Evolutionary conservation across 805 yeast species (phyloP).

Genomic region (Schwanniomyces polymorphus): DNA sequence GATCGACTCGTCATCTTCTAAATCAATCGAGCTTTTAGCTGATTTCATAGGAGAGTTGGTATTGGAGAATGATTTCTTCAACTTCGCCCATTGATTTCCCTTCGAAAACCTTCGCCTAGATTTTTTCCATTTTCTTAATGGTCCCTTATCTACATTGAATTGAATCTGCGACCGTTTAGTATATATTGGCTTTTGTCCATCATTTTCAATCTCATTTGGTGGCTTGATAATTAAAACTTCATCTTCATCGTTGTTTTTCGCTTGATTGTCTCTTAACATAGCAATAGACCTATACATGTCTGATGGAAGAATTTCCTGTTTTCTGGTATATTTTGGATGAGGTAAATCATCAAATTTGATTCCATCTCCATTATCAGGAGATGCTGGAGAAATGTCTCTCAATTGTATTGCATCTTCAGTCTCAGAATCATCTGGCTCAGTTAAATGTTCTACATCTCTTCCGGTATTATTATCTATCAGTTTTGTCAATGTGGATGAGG

Average conservation of each 20-base stretch:
- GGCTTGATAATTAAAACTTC: slow-evolving; percentile 77
- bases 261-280: slow-evolving; percentile 62
- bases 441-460: slow-evolving; percentile 26
- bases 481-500: slow-evolving; percentile 10
- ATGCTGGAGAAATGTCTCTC: slow-evolving; percentile 2
- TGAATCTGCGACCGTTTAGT: slow-evolving; percentile 30
- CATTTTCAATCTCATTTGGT: slow-evolving; percentile 67
- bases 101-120: slow-evolving; percentile 4
- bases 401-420: slow-evolving; percentile 6
- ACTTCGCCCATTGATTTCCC: slow-evolving; percentile 18
- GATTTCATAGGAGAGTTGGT: slow-evolving; percentile 4
- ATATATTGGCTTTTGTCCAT: slow-evolving; percentile 32
- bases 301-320: slow-evolving; percentile 59
- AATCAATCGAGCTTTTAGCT: slow-evolving; percentile 6
- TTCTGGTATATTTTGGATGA: slow-evolving; percentile 46
- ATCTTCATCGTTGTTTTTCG: slow-evolving; percentile 47
- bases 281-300: slow-evolving; percentile 85
- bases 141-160: slow-evolving; percentile 17
- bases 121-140: slow-evolving; percentile 14
- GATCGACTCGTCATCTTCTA: slow-evolving; percentile 12
- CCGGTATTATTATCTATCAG: slow-evolving; percentile 5
- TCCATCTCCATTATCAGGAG: slow-evolving; percentile 19
- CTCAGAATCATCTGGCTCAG: slow-evolving; percentile 45
- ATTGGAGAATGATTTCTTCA: slow-evolving; percentile 25
- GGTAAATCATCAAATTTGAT: slow-evolving; percentile 65